A percentile compares a stretch with the other conserved stretches of the same genome.
Evolutionary conservation across 164 flowering plant genomes (phyloP).

Genomic region (Pachysandra terminalis): DNA sequence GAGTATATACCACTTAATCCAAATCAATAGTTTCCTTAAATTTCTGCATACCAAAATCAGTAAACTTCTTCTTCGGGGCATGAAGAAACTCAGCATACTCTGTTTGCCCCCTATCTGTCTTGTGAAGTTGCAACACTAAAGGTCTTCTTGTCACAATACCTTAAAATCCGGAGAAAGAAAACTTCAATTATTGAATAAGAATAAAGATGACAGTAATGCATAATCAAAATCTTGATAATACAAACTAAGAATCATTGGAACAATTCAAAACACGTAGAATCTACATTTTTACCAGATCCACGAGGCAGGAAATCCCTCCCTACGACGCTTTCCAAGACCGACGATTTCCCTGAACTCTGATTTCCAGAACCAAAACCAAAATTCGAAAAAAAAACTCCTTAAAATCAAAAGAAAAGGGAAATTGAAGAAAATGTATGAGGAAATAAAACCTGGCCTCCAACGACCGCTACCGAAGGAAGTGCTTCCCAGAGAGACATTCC

Average conservation of each 20-base stretch:
- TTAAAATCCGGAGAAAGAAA: conserved; percentile 16
- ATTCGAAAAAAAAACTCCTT: conserved; percentile 7
- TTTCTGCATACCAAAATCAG: conserved; percentile 60
- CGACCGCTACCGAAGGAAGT: conserved; percentile 96
- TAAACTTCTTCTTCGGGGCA: conserved; percentile 53
- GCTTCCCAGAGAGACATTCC: conserved; percentile 99
- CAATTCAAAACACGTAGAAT: conserved; percentile 6
- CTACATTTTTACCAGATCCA: conserved; percentile 82
- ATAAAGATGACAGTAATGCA: not conserved
- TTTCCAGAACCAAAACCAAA: conserved; percentile 6
- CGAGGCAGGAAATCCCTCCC: conserved; percentile 99
- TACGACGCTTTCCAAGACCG: conserved; percentile 93
- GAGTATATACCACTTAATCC: not conserved
- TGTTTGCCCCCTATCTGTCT: conserved; percentile 48
- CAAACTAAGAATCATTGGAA: not conserved
- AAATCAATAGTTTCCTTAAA: not conserved
- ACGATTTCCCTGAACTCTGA: conserved; percentile 98
- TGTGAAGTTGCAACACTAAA: conserved; percentile 90
- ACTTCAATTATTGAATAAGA: not conserved
- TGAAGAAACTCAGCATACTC: conserved; percentile 87
- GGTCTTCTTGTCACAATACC: conserved; percentile 99
- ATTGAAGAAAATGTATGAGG: not conserved
- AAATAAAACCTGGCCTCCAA: conserved; percentile 85
- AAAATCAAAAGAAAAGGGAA: conserved; percentile 3
- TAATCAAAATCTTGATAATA: not conserved